These are phyloP conservation scores for Flaveria robusta DNA, from an alignment of 129 eudicot species.

Conservation along the genomic window DNA sequence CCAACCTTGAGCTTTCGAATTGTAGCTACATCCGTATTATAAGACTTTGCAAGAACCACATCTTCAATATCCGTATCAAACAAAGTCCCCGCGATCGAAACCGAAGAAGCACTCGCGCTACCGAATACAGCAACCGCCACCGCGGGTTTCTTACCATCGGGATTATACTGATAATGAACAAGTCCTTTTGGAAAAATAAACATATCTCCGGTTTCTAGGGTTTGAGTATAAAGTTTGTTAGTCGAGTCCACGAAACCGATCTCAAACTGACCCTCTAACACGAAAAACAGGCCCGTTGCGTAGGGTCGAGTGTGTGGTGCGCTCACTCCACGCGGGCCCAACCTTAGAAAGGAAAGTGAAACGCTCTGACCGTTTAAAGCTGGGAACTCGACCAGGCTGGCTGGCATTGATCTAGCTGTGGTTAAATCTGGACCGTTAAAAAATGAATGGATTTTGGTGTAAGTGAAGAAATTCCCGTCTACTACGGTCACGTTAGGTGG, in stretches of 20 bases:
- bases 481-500: conserved; percentile 32
- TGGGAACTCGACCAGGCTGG: conserved; percentile 48
- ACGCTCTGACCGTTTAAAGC: conserved; percentile 53
- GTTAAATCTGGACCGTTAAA: neutral
- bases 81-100: conserved; percentile 41
- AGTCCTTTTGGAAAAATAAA: conserved; percentile 58
- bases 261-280: conserved; percentile 41
- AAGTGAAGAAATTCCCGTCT: conserved; percentile 43
- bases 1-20: conserved; percentile 46
- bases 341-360: conserved; percentile 40
- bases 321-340: conserved; percentile 36
- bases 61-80: conserved; percentile 38
- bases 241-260: conserved; percentile 50
- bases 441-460: conserved; percentile 37
- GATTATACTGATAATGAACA: conserved; percentile 53
- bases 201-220: conserved; percentile 43
- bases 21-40: conserved; percentile 45
- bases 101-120: conserved; percentile 47
- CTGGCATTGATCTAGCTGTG: conserved; percentile 22
- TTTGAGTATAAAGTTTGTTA: conserved; percentile 46
- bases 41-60: conserved; percentile 45
- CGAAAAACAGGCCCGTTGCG: conserved; percentile 42
- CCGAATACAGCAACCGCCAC: conserved; percentile 51
- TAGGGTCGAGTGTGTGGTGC: conserved; percentile 52
- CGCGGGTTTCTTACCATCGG: conserved; percentile 27